Evolutionary conservation across 306 rosid genomes (phyloP).

Genomic region (Castanopsis chinensis): DNA sequence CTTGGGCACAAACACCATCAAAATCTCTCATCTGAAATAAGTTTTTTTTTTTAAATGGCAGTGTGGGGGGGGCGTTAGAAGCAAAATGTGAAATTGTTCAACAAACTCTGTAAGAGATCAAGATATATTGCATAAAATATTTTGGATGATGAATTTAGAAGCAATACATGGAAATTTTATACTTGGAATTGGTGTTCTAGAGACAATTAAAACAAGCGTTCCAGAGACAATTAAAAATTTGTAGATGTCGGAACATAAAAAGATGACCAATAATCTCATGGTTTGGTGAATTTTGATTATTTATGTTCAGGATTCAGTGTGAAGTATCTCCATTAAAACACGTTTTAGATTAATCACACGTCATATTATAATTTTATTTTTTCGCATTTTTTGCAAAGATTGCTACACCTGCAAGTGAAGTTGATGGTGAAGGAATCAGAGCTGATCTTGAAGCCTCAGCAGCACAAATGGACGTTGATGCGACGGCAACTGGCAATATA

Average conservation of each 20-base stretch:
- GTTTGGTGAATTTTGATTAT: neutral
- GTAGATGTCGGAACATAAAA: neutral
- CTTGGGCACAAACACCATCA: neutral
- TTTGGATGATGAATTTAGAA: neutral
- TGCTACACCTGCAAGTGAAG: conserved; percentile 62
- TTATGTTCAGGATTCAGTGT: neutral
- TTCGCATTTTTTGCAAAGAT: conserved; percentile 33
- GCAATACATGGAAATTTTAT: neutral
- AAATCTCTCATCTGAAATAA: too few species aligned
- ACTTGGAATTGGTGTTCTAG: neutral
- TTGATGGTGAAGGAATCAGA: conserved; percentile 66
- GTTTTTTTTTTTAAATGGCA: too few species aligned
- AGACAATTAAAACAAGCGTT: neutral
- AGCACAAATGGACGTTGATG: conserved; percentile 64
- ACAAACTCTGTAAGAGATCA: neutral
- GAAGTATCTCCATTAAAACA: neutral
- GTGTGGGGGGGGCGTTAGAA: neutral
- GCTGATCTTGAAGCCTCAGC: conserved; percentile 46
- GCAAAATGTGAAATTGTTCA: neutral
- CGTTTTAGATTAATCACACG: conserved; percentile 1
- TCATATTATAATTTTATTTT: neutral
- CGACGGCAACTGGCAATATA: conserved; percentile 31
- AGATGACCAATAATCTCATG: neutral
- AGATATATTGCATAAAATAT: neutral
- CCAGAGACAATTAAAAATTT: neutral